Evolutionary conservation across 306 rosid species (phyloP).

Genomic region (Vachellia pachyceras): DNA sequence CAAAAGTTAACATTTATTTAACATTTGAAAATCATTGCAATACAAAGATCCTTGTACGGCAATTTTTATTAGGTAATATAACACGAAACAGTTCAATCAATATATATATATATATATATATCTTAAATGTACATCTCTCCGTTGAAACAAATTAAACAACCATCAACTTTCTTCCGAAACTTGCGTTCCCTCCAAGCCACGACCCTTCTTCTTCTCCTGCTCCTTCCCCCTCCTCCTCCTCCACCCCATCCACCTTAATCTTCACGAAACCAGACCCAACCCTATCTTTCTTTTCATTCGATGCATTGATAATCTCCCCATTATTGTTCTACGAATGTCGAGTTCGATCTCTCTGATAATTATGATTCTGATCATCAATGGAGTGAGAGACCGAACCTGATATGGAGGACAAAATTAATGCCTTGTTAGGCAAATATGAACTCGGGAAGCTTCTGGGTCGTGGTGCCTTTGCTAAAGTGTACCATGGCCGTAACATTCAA

Average conservation of each 20-base stretch:
- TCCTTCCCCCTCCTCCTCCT: too few species aligned
- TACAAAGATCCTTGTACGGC: too few species aligned
- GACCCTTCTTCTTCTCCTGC: not conserved
- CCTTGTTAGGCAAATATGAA: slow-evolving; percentile 70
- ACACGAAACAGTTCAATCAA: too few species aligned
- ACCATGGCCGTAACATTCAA: slow-evolving; percentile 58
- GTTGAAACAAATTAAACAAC: not conserved
- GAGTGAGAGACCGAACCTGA: slow-evolving; percentile 39
- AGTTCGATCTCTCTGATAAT: slow-evolving; percentile 41
- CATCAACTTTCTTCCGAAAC: not conserved
- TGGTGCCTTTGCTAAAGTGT: slow-evolving; percentile 84
- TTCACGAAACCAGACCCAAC: not conserved
- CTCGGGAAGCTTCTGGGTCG: slow-evolving; percentile 70
- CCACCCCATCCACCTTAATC: not conserved
- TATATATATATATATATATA: too few species aligned
- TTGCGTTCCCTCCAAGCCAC: not conserved
- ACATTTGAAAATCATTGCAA: too few species aligned
- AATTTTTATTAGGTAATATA: too few species aligned
- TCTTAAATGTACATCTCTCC: too few species aligned
- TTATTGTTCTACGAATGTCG: not conserved
- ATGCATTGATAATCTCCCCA: not conserved
- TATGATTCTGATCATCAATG: not conserved
- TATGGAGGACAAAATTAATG: not conserved
- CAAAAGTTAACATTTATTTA: too few species aligned
- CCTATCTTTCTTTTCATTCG: not conserved